phyloP scores from a whole-genome alignment of 371 early-diverging fungal genomes.

The Lichtheimia ornata region DNA sequence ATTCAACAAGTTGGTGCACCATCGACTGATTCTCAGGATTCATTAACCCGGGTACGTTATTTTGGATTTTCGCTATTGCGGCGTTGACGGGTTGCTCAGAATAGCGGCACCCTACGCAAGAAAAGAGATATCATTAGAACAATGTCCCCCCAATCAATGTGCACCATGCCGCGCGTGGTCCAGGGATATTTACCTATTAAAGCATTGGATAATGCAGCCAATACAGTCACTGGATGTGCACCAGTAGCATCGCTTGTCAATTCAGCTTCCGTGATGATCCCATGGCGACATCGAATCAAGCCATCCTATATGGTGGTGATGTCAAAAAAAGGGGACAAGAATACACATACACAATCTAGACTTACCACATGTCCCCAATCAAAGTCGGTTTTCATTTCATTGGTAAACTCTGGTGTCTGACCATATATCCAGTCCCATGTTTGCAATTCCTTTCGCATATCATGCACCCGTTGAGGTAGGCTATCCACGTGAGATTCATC shows the following conservation, averaged over 20 bases:
- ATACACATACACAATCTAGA: neutral
- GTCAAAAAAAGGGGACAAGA: neutral
- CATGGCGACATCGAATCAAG: slow-evolving; percentile 35
- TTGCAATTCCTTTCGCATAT: slow-evolving; percentile 44
- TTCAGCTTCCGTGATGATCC: slow-evolving; percentile 39
- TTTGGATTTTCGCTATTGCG: slow-evolving; percentile 50
- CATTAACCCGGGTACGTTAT: slow-evolving; percentile 40
- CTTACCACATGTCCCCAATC: slow-evolving; percentile 68
- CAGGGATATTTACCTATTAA: slow-evolving; percentile 32
- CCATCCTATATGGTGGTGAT: slow-evolving; percentile 18
- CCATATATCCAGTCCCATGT: slow-evolving; percentile 93
- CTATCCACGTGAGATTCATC: slow-evolving; percentile 21
- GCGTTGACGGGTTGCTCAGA: slow-evolving; percentile 75
- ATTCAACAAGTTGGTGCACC: slow-evolving; percentile 22
- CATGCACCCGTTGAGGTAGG: slow-evolving; percentile 35
- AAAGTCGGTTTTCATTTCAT: slow-evolving; percentile 53
- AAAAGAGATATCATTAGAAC: neutral
- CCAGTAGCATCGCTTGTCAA: slow-evolving; percentile 26
- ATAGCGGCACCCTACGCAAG: slow-evolving; percentile 33
- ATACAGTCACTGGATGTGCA: slow-evolving; percentile 36
- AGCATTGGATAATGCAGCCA: slow-evolving; percentile 41
- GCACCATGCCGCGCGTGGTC: neutral
- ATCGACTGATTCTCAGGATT: slow-evolving; percentile 35
- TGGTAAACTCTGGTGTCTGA: slow-evolving; percentile 91
- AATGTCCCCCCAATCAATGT: neutral